phyloP scores from a whole-genome alignment of 208 protist species.

The Leishmania gerbilli region DNA sequence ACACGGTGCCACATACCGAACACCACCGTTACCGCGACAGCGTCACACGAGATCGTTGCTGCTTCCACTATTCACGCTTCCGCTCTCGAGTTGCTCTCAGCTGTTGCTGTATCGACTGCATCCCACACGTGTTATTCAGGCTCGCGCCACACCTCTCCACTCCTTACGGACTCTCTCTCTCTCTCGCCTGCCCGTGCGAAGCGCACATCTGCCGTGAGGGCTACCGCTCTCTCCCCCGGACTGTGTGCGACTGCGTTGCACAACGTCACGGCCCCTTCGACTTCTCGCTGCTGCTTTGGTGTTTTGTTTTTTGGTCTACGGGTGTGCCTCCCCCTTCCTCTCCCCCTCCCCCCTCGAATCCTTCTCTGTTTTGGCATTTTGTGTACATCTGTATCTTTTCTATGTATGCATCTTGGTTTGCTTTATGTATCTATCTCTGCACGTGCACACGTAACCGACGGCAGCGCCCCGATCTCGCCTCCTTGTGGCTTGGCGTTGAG shows the following conservation, averaged over 20 bases:
- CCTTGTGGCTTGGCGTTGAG: no score
- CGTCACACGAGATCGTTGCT: background rate
- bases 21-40: background rate
- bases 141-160: background rate
- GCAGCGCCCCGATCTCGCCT: no score
- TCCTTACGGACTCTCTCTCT: background rate
- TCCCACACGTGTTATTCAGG: background rate
- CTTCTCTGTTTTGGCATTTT: background rate
- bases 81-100: background rate
- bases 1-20: background rate
- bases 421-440: constrained; percentile 17
- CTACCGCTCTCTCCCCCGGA: background rate
- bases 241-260: background rate
- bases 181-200: background rate
- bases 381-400: constrained; percentile 6
- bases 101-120: background rate
- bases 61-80: background rate
- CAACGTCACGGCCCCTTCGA: background rate
- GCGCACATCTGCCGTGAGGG: background rate
- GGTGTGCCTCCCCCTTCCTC: background rate
- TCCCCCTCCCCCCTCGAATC: background rate
- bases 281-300: background rate
- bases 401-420: no score
- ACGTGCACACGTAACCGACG: no score
- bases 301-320: background rate